phyloP scores from a whole-genome alignment of 2,329 filamentous ascomycete species.

The Magnaporthales sp. region DNA sequence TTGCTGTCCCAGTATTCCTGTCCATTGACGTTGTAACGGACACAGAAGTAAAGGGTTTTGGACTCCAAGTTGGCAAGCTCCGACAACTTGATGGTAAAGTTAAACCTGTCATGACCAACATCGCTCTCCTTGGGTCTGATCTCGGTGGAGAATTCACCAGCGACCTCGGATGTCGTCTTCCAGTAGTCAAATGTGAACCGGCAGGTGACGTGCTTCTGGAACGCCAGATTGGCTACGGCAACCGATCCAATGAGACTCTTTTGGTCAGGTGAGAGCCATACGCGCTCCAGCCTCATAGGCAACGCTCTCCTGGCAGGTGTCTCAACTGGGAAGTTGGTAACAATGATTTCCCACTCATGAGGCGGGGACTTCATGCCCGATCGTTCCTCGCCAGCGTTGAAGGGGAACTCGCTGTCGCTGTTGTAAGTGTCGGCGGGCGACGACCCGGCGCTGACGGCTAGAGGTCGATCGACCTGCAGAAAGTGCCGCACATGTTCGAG shows the following conservation, averaged over 20 bases:
- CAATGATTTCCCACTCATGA: constrained; percentile 80
- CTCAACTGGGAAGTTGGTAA: constrained; percentile 74
- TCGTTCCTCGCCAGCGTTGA: constrained; percentile 36
- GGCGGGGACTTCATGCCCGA: constrained; percentile 31
- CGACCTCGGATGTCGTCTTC: constrained; percentile 95
- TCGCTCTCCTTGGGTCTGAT: constrained; percentile 44
- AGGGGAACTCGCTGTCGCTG: constrained; percentile 84
- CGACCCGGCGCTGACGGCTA: constrained; percentile 91
- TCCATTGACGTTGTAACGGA: constrained; percentile 77
- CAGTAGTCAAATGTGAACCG: constrained; percentile 96
- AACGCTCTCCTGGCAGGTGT: constrained; percentile 50
- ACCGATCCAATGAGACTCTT: constrained; percentile 78
- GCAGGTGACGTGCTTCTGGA: constrained; percentile 81
- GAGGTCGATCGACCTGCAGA: constrained; percentile 82
- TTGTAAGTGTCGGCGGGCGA: constrained; percentile 86
- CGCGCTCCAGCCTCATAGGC: constrained; percentile 73
- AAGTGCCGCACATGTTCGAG: constrained; percentile 96
- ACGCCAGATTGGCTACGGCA: constrained; percentile 79
- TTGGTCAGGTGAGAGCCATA: constrained; percentile 83
- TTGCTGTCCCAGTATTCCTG: constrained; percentile 97
- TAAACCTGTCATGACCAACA: constrained; percentile 77
- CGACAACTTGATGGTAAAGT: constrained; percentile 86
- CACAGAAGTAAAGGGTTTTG: constrained; percentile 88
- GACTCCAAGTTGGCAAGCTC: constrained; percentile 86
- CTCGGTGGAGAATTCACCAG: constrained; percentile 79